Evolutionary conservation across 2,329 filamentous ascomycete species (phyloP).

Genomic region (Moelleriella libera): DNA sequence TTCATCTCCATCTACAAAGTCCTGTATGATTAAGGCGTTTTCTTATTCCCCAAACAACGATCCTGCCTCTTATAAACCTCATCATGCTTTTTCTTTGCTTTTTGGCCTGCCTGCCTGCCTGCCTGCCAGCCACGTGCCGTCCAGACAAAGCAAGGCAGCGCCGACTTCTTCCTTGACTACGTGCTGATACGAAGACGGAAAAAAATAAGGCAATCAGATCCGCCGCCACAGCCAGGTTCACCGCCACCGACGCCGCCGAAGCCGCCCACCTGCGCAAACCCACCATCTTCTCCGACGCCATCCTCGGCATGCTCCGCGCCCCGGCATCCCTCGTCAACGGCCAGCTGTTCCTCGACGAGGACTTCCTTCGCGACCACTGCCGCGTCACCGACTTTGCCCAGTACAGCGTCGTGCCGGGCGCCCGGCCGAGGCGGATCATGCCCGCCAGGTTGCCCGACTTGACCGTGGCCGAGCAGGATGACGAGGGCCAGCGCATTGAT

Average conservation of each 20-base stretch:
- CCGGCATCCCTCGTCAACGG: slow-evolving; percentile 54
- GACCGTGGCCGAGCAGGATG: slow-evolving; percentile 62
- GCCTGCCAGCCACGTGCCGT: background rate
- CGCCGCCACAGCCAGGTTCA: slow-evolving; percentile 50
- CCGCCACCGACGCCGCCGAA: slow-evolving; percentile 26
- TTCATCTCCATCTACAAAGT: too few species aligned
- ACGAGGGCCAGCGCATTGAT: slow-evolving; percentile 61
- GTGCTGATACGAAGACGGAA: too few species aligned
- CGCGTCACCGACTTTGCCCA: slow-evolving; percentile 57
- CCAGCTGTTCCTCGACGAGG: slow-evolving; percentile 60
- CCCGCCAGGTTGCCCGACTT: slow-evolving; percentile 54
- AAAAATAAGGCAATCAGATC: slow-evolving; percentile 48
- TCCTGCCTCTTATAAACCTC: too few species aligned
- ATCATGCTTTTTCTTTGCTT: background rate
- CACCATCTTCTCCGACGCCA: slow-evolving; percentile 67
- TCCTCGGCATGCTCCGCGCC: slow-evolving; percentile 54
- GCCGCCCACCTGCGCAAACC: slow-evolving; percentile 50
- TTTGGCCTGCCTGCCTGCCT: background rate
- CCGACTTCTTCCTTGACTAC: too few species aligned
- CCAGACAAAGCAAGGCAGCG: too few species aligned
- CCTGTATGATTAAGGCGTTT: background rate
- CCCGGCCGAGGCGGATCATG: slow-evolving; percentile 62
- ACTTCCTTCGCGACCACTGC: slow-evolving; percentile 53
- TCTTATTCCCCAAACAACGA: background rate
- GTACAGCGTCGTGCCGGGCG: slow-evolving; percentile 55